Conservation (phyloP, 2,329 filamentous ascomycete species). For the Pseudogymnoascus sp. region DNA sequence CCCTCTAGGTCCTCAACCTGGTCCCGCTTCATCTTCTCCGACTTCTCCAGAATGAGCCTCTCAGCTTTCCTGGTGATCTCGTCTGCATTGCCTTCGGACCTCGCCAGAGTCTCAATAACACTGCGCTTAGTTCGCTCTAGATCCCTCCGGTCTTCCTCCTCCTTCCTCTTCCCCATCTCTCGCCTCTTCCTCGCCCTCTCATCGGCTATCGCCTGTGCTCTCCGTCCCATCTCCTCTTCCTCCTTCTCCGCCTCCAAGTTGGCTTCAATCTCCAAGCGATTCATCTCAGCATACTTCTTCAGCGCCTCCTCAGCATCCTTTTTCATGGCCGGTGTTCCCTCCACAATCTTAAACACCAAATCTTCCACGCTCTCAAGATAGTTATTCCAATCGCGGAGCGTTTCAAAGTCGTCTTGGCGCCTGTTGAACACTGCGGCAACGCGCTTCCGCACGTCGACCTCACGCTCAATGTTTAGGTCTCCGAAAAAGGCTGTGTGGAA, state of each 20-base stretch:
- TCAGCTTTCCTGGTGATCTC: slow-evolving; percentile 46
- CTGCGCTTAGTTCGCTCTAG: slow-evolving; percentile 57
- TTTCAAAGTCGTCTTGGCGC: slow-evolving; percentile 83
- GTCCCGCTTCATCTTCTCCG: slow-evolving; percentile 40
- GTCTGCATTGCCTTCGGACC: slow-evolving; percentile 50
- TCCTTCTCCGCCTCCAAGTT: slow-evolving; percentile 47
- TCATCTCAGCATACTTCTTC: slow-evolving; percentile 63
- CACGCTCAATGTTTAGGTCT: slow-evolving; percentile 79
- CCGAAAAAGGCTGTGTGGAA: slow-evolving; percentile 88
- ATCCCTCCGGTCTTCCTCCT: slow-evolving; percentile 60
- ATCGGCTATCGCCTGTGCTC: slow-evolving; percentile 54
- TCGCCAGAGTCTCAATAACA: slow-evolving; percentile 61
- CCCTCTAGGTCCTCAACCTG: slow-evolving; percentile 15
- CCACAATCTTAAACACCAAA: slow-evolving; percentile 80
- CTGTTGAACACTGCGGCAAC: slow-evolving; percentile 81
- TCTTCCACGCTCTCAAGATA: slow-evolving; percentile 91
- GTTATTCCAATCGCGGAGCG: slow-evolving; percentile 76
- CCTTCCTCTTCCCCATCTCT: slow-evolving; percentile 55
- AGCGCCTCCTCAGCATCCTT: slow-evolving; percentile 43
- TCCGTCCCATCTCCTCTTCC: slow-evolving; percentile 44
- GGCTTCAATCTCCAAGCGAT: slow-evolving; percentile 59
- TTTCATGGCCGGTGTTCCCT: slow-evolving; percentile 51
- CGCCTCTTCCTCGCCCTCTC: slow-evolving; percentile 58
- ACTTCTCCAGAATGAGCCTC: slow-evolving; percentile 63
- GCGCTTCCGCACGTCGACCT: slow-evolving; percentile 81